Evolutionary conservation across 495 filamentous ascomycete species (phyloP), one percentile per base, ranked within the genome.

Genomic region (Tuber indicum): DNA sequence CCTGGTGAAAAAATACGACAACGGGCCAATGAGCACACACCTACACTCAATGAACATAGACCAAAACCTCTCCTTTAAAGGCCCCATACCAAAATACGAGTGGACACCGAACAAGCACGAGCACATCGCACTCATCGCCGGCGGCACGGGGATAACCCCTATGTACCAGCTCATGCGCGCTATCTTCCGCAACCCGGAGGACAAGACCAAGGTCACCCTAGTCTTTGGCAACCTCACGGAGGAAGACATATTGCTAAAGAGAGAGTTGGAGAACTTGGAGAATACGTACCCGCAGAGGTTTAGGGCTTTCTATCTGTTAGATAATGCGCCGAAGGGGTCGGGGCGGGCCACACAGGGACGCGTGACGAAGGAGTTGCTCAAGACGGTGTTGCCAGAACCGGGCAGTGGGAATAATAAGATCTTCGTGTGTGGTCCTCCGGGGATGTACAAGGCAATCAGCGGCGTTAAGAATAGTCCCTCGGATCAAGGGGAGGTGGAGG

Each of bases 181-280:
- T 72, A 97, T 98, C 87, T 96, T 97, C 90, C 92, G 91, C 86
- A 97, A 97, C 88, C 95, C 95, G 69, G 90, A 94, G 43, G 95
- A 97, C 87, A 92, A 92, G 89, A 97, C 95, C 82, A 97, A 97
- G 88, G 93, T 98, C 45, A 97, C 94, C 32, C 89, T 98, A 21
- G 89, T 98, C 23, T 97, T 94, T 84, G 94, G 93, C 79, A 97
- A 97, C 85, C 85, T 97, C 71, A 87, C 83, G 39, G 92, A 97
- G 86, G 89, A 94, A 58, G 94, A 98, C 81, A 94, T 97, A 75
- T 87, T 98, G 43, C 86, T 97, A 82, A 94, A 93, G 89, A 87
- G 89, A 77, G 93, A 97, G 87, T 88, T 94, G 39, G 87, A 91
- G 71, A 85, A 92, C 41, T 87, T 98, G 72, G 94, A 97, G 88